A percentile compares a stretch with the other conserved stretches of the same genome.
These are phyloP conservation scores for Orbilia javanica DNA, from an alignment of 2,329 filamentous ascomycete genomes.

Conservation along the genomic window DNA sequence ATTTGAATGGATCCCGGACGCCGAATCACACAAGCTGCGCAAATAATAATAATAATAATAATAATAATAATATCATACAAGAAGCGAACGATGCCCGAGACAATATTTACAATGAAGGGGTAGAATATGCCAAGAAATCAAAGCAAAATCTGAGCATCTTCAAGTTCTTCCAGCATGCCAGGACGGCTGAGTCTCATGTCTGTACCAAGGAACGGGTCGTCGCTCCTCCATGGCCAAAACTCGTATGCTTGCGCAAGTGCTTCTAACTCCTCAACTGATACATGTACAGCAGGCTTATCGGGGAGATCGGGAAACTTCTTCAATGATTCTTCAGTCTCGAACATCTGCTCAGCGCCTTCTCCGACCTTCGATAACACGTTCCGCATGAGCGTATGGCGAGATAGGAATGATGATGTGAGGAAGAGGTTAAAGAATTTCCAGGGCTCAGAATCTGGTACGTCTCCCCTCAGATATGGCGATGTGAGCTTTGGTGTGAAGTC, in stretches of 20 bases:
- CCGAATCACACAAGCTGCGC: background rate
- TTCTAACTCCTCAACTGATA: constrained; percentile 30
- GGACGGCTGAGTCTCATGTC: constrained; percentile 33
- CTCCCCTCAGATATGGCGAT: constrained; percentile 30
- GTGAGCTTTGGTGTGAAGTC: constrained; percentile 42
- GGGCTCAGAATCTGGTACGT: constrained; percentile 38
- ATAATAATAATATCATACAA: constrained; percentile 6
- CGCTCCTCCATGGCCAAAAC: constrained; percentile 53
- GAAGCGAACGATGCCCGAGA: background rate
- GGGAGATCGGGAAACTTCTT: constrained; percentile 24
- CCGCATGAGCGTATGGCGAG: constrained; percentile 23
- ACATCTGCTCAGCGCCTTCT: constrained; percentile 37
- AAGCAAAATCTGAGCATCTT: constrained; percentile 15
- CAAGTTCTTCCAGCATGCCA: constrained; percentile 45
- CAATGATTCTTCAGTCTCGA: constrained; percentile 41
- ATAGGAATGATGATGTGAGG: constrained; percentile 40
- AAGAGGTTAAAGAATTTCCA: constrained; percentile 54
- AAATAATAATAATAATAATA: no score
- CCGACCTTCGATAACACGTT: constrained; percentile 45
- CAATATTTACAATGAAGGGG: constrained; percentile 17
- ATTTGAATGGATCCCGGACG: background rate
- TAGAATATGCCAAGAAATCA: background rate
- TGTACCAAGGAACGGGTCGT: constrained; percentile 39
- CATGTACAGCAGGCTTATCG: constrained; percentile 38
- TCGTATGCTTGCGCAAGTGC: constrained; percentile 40